Conservation (phyloP, 768 basidiomycete species). For the Lactarius hatsudake region DNA sequence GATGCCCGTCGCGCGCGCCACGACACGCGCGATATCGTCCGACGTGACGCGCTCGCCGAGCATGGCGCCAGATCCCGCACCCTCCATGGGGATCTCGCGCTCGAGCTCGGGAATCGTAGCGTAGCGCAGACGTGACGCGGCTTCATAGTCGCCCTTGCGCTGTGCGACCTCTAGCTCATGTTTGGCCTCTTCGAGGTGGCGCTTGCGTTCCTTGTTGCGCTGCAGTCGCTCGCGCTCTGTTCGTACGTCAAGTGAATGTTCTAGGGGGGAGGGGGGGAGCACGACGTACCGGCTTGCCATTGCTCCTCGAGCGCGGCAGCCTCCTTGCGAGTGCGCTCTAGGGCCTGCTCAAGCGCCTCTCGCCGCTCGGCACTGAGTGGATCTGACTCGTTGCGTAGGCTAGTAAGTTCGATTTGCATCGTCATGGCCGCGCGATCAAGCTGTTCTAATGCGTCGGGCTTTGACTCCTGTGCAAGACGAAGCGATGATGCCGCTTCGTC, state of each 20-base stretch:
- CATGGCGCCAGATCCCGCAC: conserved; percentile 53
- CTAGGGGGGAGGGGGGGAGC: not conserved
- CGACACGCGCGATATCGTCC: conserved; percentile 85
- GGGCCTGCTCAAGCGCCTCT: conserved; percentile 59
- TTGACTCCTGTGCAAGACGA: conserved; percentile 83
- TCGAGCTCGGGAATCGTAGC: conserved; percentile 82
- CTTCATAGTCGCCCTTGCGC: conserved; percentile 82
- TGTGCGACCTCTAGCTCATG: conserved; percentile 86
- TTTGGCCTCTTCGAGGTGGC: conserved; percentile 77
- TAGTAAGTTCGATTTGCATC: conserved; percentile 86
- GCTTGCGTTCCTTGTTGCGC: conserved; percentile 58
- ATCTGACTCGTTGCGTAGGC: conserved; percentile 84
- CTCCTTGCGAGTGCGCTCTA: conserved; percentile 59
- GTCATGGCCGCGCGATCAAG: conserved; percentile 84
- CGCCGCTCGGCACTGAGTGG: conserved; percentile 77
- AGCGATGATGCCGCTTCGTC: conserved; percentile 91
- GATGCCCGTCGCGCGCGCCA: conserved; percentile 86
- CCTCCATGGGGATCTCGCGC: conserved; percentile 58
- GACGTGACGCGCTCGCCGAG: conserved; percentile 85
- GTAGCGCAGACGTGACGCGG: conserved; percentile 80
- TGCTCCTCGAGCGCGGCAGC: conserved; percentile 58
- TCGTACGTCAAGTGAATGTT: not conserved
- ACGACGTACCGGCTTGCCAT: conserved; percentile 67
- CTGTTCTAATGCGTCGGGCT: conserved; percentile 80
- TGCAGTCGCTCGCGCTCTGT: conserved; percentile 67